Evolutionary conservation across 345 rosid species (phyloP).

Genomic region (Aurinia saxatilis): DNA sequence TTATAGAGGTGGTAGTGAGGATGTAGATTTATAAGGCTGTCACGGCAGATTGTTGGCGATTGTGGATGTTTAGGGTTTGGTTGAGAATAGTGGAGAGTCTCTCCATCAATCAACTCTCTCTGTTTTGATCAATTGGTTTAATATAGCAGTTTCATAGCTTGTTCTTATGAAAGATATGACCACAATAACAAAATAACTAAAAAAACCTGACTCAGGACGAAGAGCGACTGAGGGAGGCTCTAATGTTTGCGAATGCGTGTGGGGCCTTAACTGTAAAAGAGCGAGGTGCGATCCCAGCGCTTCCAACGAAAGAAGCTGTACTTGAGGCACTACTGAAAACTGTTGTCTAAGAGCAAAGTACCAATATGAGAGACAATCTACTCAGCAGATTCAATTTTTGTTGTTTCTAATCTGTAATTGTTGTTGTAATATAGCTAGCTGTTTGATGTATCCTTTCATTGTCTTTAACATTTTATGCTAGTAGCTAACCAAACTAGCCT

Average conservation of each 20-base stretch:
- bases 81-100: not conserved
- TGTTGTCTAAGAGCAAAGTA: constrained; percentile 24
- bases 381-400: not conserved
- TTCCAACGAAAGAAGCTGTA: constrained; percentile 77
- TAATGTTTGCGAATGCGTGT: constrained; percentile 80
- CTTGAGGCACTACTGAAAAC: constrained; percentile 39
- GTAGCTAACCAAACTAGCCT: not conserved
- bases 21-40: not conserved
- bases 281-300: constrained; percentile 91
- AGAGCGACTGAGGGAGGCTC: constrained; percentile 57
- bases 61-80: not conserved
- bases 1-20: not conserved
- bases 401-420: not conserved
- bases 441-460: not conserved
- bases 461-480: not conserved
- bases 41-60: not conserved
- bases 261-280: constrained; percentile 88
- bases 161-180: not conserved
- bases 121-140: not conserved
- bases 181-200: not conserved
- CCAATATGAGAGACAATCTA: not conserved
- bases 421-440: constrained; percentile 13
- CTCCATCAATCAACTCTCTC: not conserved
- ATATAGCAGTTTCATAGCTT: not conserved
- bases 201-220: constrained; percentile 50